A percentile compares a stretch with the other conserved stretches of the same genome.
phyloP scores from a whole-genome alignment of 2,329 filamentous ascomycete species.

The Cadophora sp. region DNA sequence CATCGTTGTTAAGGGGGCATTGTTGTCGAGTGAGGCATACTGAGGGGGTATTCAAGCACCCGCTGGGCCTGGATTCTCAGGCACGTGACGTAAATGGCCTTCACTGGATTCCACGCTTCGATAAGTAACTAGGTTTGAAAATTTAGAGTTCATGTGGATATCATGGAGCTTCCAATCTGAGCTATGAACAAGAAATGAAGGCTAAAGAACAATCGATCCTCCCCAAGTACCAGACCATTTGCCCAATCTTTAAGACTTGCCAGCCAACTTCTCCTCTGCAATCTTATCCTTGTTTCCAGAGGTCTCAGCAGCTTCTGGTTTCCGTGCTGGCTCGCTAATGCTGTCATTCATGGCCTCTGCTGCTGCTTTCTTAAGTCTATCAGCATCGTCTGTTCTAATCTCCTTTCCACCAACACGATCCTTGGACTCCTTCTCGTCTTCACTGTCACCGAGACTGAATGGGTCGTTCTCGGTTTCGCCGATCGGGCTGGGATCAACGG shows the following conservation, averaged over 20 bases:
- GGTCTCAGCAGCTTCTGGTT: slow-evolving; percentile 43
- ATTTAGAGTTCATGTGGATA: slow-evolving; percentile 16
- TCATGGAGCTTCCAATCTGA: slow-evolving; percentile 21
- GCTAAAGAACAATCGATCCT: slow-evolving; percentile 21
- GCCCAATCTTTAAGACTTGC: slow-evolving; percentile 33
- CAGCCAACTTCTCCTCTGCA: slow-evolving; percentile 40
- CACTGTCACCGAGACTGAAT: slow-evolving; percentile 94
- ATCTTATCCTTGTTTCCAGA: slow-evolving; percentile 43
- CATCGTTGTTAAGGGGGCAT: slow-evolving; percentile 32
- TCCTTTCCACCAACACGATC: slow-evolving; percentile 56
- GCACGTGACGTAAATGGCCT: background rate
- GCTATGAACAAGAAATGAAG: slow-evolving; percentile 20
- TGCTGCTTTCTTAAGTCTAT: slow-evolving; percentile 70
- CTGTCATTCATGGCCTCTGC: slow-evolving; percentile 53
- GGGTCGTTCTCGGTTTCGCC: slow-evolving; percentile 90
- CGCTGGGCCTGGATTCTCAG: background rate
- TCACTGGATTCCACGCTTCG: background rate
- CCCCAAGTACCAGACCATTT: background rate
- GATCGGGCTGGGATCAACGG: slow-evolving; percentile 84
- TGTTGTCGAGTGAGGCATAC: background rate
- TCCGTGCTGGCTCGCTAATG: slow-evolving; percentile 43
- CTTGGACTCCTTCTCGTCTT: slow-evolving; percentile 86
- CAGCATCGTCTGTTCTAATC: slow-evolving; percentile 60
- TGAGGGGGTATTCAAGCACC: background rate
- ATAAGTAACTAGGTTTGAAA: background rate